Base-by-base conservation (phyloP, 2,329 filamentous ascomycete genomes). In the Aspergillus clavatus region DNA sequence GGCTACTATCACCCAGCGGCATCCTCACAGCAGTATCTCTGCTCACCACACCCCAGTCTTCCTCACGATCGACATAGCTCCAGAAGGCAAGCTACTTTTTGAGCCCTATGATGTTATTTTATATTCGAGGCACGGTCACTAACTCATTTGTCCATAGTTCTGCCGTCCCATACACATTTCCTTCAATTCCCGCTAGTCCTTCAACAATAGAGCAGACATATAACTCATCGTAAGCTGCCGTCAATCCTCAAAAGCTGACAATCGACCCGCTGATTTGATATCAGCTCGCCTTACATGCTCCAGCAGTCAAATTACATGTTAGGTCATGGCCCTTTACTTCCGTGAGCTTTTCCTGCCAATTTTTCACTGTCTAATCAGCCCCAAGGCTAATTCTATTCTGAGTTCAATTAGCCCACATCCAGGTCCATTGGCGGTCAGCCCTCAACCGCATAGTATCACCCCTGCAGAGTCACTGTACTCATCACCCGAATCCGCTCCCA, bases 251-350 rank as follows among this genome's bases (percentile, higher is more conserved):
- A 10, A 28, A 7, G 14, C 8, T 11, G 11, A 16, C 12, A 7
- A 22, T 12, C 29, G 21, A 19, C 16, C 14, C 44, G 27, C 51
- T 60, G 33, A 61, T 36, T 7, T 7, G 12, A 4, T 3, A 7
- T 1, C 29, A 68, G 64, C 2, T 54, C 63, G n/a, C 48, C 60
- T 16, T 68, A 66, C 52, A 49, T 66, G 41, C 57, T 64, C 31
- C 64, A 58, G 14, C 66, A 65, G 48, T 52, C 57, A 18, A 53
- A 58, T 8, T 69, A 68, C 42, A 66, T 67, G 37, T 55, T 67
- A 18, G 52, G 60, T 2, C 61, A 62, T 43, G 43, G 57, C 18
- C 52, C 60, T 31, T 56, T 57, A 21, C 45, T 67, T 5, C 56
- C 62, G 65, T 68, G 38, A 58, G 66, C 51, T 4, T 29, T 11